Evolutionary conservation across 495 filamentous ascomycete species (phyloP), one percentile per base, ranked within the genome.

Genomic region (Elasticomyces elasticus): DNA sequence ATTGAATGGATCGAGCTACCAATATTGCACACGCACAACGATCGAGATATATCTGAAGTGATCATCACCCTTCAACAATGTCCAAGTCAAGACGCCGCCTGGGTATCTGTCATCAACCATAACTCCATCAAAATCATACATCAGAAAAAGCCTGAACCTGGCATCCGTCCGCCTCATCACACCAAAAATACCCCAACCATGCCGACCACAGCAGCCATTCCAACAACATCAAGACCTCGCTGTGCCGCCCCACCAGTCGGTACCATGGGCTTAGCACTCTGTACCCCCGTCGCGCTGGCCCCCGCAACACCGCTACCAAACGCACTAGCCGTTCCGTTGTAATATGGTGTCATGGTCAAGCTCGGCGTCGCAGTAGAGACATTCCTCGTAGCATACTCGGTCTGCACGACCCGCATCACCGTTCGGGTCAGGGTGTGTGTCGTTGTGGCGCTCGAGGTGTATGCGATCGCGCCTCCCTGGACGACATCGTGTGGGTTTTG

Each of bases 321-420:
- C 37, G 28, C 37, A 33, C 37, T 45, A 30, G 40, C 38, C 38
- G 51, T 53, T 1, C 51, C 51, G 23, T 53, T 53, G 12, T 2
- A 20, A 13, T 5, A 43, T 6, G 51, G 27, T 22, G 38, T 43
- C 5, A 45, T 35, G 22, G 51, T 45, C 37, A 53, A 19, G 25
- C 51, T 53, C 12, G 35, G 35, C 35, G 12, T 40, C 35, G 35
- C 35, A 12, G 35, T 40, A 6, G 50, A 24, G 37, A n/a, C n/a
- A n/a, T 19, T 9, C 19, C 20, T 19, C 25, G 56, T 59, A 3
- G 42, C 42, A 20, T 22, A 51, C 15, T 28, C 51, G 5, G 49
- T 59, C 33, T 53, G 24, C 35, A 59, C 51, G 5, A 54, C 51
- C 4, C 50, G 41, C 42, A 25, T 33, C 2, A 59, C 56, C 23